Percentiles rank a stretch among this genome's conserved stretches.
Evolutionary conservation across 106 monocot species (phyloP).

Genomic region (Acorus gramineus): DNA sequence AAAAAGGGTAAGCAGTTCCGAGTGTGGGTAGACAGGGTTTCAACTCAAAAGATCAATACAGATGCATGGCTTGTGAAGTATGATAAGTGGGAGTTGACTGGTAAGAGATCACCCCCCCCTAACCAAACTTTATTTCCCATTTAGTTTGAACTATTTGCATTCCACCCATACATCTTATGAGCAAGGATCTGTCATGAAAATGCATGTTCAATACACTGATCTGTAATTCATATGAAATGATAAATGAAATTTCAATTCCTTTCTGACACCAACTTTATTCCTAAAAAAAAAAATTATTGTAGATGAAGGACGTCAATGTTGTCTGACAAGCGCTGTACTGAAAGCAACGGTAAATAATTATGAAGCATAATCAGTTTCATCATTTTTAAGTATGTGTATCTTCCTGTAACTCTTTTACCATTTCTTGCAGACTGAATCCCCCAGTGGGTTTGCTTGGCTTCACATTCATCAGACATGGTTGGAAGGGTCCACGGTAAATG

Average conservation of each 20-base stretch:
- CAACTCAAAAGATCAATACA: constrained; percentile 31
- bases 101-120: constrained; percentile 14
- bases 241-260: neutral
- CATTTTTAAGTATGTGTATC: neutral
- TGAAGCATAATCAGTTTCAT: neutral
- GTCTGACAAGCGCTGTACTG: constrained; percentile 45
- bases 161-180: neutral
- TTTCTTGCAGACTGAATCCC: constrained; percentile 32
- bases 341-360: constrained; percentile 40
- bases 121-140: neutral
- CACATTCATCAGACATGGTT: constrained; percentile 77
- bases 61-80: constrained; percentile 74
- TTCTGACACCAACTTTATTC: neutral
- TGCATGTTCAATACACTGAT: neutral
- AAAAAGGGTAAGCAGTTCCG: constrained; percentile 51
- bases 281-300: constrained; percentile 1
- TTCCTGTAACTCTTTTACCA: no score
- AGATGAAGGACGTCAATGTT: constrained; percentile 44
- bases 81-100: constrained; percentile 75
- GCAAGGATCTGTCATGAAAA: neutral
- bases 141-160: neutral
- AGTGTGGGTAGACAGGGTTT: constrained; percentile 81
- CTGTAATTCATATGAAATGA: neutral
- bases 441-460: constrained; percentile 26
- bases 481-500: constrained; percentile 33